Evolutionary conservation across 768 basidiomycete species (phyloP).

Genomic region (Chalciporus piperatus): DNA sequence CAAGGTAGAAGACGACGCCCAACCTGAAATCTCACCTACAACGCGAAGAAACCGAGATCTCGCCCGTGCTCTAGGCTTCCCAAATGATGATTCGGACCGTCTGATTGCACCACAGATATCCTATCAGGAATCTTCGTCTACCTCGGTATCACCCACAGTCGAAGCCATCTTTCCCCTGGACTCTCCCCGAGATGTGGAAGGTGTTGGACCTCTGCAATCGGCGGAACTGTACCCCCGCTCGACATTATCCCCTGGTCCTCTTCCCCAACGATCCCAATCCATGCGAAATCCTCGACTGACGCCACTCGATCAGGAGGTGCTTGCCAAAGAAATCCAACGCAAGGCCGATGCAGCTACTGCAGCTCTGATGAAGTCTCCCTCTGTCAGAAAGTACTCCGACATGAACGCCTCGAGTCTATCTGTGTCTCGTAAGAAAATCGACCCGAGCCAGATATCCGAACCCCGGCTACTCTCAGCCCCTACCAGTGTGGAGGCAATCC

Average conservation of each 20-base stretch:
- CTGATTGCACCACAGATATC: slow-evolving; percentile 21
- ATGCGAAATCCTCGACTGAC: slow-evolving; percentile 39
- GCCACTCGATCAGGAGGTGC: slow-evolving; percentile 50
- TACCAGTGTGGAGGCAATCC: slow-evolving; percentile 64
- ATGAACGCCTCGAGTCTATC: slow-evolving; percentile 42
- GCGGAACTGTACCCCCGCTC: slow-evolving; percentile 1
- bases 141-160: slow-evolving; percentile 34
- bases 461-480: slow-evolving; percentile 67
- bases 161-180: slow-evolving; percentile 30
- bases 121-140: slow-evolving; percentile 27
- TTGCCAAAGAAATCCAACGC: slow-evolving; percentile 64
- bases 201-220: slow-evolving; percentile 1
- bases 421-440: slow-evolving; percentile 52
- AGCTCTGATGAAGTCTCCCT: slow-evolving; percentile 50
- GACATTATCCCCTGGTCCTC: slow-evolving; percentile 15
- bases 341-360: slow-evolving; percentile 66
- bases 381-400: slow-evolving; percentile 42
- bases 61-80: slow-evolving; percentile 70
- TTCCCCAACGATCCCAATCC: slow-evolving; percentile 31
- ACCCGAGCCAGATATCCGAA: slow-evolving; percentile 60
- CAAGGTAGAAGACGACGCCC: slow-evolving; percentile 24
- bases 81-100: slow-evolving; percentile 38
- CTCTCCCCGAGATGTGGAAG: slow-evolving; percentile 18
- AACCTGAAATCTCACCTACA: slow-evolving; percentile 44
- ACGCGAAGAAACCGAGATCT: slow-evolving; percentile 69